A percentile compares a stretch with the other conserved stretches of the same genome.
These are phyloP conservation scores for Peronospora belbahrii DNA, from an alignment of 352 stramenopile genomes.

Conservation along the genomic window DNA sequence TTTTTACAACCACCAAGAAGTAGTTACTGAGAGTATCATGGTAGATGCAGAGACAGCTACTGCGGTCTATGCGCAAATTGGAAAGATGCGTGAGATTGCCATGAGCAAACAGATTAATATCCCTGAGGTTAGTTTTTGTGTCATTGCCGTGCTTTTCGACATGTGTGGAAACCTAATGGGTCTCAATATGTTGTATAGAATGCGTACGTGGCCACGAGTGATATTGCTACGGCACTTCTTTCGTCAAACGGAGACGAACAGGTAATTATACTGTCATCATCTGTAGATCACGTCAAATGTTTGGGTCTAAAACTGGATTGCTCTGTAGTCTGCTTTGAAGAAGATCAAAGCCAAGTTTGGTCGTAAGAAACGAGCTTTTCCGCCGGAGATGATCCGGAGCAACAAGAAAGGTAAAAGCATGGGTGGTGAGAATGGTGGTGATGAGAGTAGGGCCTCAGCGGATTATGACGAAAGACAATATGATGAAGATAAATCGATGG, in stretches of 20 bases:
- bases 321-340: slow-evolving; percentile 17
- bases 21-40: slow-evolving; percentile 8
- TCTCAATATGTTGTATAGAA: slow-evolving; percentile 13
- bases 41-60: slow-evolving; percentile 13
- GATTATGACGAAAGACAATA: slow-evolving; percentile 5
- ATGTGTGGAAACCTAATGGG: neutral
- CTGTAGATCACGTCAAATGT: too few relatives aligned
- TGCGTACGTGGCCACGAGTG: slow-evolving; percentile 10
- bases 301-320: neutral
- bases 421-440: slow-evolving; percentile 6
- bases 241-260: slow-evolving; percentile 24
- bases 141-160: neutral
- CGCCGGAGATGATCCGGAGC: slow-evolving; percentile 7
- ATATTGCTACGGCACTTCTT: slow-evolving; percentile 22
- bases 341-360: slow-evolving; percentile 23
- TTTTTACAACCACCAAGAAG: slow-evolving; percentile 6
- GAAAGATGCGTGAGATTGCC: slow-evolving; percentile 15
- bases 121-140: slow-evolving; percentile 13
- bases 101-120: slow-evolving; percentile 16
- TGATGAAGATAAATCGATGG: slow-evolving; percentile 25
- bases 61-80: slow-evolving; percentile 19
- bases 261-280: neutral
- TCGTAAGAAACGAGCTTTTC: slow-evolving; percentile 14
- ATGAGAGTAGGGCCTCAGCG: neutral
- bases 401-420: slow-evolving; percentile 21